Evolutionary conservation across 129 eudicot genomes (phyloP), one percentile per base, ranked within the genome.

Genomic region (Chrysanthemum lavandulifolium): DNA sequence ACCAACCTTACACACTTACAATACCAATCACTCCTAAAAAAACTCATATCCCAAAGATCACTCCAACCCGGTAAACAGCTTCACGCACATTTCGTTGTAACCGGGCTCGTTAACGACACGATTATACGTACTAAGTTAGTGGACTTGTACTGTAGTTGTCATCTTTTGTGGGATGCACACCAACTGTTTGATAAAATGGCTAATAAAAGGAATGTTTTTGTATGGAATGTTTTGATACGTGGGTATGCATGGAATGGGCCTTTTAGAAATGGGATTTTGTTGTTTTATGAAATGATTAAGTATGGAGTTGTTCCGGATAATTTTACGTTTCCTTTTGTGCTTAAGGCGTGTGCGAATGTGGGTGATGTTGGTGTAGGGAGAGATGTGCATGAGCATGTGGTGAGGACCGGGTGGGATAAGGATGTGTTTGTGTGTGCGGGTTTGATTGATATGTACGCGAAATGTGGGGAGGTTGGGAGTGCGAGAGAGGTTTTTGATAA

Each of bases 201-300:
- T 51, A 86, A 40, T 40, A 40, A 86, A 67, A 40, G 54, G 51
- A 86, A 89, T 75, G 73, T 79, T 1, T 89, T 82, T 49, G 86
- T 89, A 29, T 89, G 96, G 96, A 89, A 89, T 56, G 87, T 89
- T 50, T 79, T 89, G 68, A 89, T 89, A 77, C 96, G 96, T 72
- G 91, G 86, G 71, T 89, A 89, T 63, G 96, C 96, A 2, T 89
- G 96, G 96, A 82, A 84, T 13, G 96, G 96, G 0, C 96, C 96
- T 4, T 89, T 76, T 47, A 67, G 80, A 15, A 82, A 13, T 74
- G 91, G 91, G 3, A 49, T 89, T 49, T 72, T 73, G 13, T 67
- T 89, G 43, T 86, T 70, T 60, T 69, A 82, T 69, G 64, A 80
- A 13, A 82, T 89, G 88, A 16, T 82, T 53, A 84, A 86, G 45